These are phyloP conservation scores for Mucor racemosus DNA, from an alignment of 371 early-diverging fungal genomes.

Conservation along the genomic window DNA sequence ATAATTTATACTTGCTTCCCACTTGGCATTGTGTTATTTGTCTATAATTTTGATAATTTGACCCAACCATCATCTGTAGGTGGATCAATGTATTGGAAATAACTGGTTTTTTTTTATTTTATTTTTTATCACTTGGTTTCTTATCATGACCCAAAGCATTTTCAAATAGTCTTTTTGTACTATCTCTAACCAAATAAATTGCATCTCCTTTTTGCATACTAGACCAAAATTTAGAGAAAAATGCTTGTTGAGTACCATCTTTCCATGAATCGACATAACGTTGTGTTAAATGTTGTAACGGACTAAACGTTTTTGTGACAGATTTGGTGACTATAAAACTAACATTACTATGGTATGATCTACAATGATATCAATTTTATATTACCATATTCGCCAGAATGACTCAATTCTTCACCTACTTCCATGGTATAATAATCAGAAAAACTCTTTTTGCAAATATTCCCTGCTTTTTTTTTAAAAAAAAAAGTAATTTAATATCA, in stretches of 20 bases:
- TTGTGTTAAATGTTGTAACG: constrained; percentile 23
- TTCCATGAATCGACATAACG: constrained; percentile 40
- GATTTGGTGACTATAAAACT: constrained; percentile 18
- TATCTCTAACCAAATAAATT: constrained; percentile 37
- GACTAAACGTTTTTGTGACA: constrained; percentile 25
- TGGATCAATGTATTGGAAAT: constrained; percentile 26
- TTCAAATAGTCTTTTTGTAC: constrained; percentile 33
- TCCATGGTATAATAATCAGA: constrained; percentile 30
- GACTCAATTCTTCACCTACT: constrained; percentile 20
- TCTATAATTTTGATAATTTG: constrained; percentile 12
- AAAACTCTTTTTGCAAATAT: constrained; percentile 8
- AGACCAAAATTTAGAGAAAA: constrained; percentile 36
- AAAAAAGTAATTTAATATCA: not conserved
- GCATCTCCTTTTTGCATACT: constrained; percentile 44
- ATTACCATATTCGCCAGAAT: constrained; percentile 28
- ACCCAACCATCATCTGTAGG: constrained; percentile 11
- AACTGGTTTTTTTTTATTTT: not conserved
- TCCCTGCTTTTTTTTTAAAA: constrained; percentile 2
- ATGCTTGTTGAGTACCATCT: constrained; percentile 42
- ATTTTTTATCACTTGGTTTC: constrained; percentile 32
- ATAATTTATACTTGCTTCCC: constrained; percentile 25
- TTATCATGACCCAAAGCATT: constrained; percentile 30
- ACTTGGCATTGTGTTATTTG: constrained; percentile 23
- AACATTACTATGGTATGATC: not conserved
- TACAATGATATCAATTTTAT: not conserved